phyloP scores from a whole-genome alignment of 208 protist genomes.

The Leishmania gerbilli region DNA sequence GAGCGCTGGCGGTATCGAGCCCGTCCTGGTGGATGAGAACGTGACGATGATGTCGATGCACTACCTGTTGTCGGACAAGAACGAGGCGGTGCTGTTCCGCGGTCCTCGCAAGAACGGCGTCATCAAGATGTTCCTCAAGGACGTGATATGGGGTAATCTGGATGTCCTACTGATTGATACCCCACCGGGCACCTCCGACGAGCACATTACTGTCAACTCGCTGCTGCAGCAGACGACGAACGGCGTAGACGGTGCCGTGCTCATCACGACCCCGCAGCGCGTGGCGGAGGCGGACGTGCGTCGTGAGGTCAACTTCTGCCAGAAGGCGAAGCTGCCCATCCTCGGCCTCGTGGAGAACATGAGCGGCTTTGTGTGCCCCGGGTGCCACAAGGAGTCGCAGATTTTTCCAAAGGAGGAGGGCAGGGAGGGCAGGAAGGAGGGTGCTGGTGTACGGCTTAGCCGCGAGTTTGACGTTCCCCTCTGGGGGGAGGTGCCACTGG shows the following conservation, averaged over 20 bases:
- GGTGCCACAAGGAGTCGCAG: constrained; percentile 91
- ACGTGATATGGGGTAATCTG: constrained; percentile 98
- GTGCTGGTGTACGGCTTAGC: constrained; percentile 77
- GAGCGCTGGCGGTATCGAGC: constrained; percentile 93
- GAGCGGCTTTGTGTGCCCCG: constrained; percentile 96
- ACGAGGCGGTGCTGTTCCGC: constrained; percentile 99
- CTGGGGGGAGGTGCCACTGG: constrained; percentile 87
- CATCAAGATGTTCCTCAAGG: constrained; percentile 99
- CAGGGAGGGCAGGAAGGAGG: constrained; percentile 39
- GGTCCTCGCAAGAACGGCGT: constrained; percentile 98
- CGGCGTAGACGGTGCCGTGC: constrained; percentile 88
- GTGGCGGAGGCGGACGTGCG: constrained; percentile 98
- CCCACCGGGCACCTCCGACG: constrained; percentile 99
- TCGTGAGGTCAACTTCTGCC: constrained; percentile 98
- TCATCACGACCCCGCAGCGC: constrained; percentile 98
- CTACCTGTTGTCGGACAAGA: constrained; percentile 96
- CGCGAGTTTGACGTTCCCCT: constrained; percentile 85
- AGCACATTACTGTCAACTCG: constrained; percentile 97
- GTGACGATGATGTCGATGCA: constrained; percentile 98
- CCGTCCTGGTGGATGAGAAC: constrained; percentile 90
- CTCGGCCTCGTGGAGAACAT: constrained; percentile 99
- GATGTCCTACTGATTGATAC: constrained; percentile 99
- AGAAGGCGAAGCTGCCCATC: constrained; percentile 95
- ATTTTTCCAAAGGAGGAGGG: constrained; percentile 86
- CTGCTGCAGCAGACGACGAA: constrained; percentile 88